Evolutionary conservation across 2,329 filamentous ascomycete genomes (phyloP).

Genomic region (Phyllosticta ampelicida): DNA sequence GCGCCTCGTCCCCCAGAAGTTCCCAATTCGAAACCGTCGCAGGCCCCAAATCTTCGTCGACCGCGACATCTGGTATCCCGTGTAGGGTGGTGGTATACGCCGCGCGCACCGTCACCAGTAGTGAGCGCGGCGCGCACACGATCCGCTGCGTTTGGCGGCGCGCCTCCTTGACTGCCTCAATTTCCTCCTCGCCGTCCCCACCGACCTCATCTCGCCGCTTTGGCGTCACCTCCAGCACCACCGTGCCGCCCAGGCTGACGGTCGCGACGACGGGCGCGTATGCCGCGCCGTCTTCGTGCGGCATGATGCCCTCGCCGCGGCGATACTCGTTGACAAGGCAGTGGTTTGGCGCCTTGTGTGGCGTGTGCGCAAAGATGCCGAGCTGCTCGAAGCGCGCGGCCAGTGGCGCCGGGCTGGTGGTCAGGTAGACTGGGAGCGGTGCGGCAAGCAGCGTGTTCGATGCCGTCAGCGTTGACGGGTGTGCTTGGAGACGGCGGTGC

Average conservation of each 20-base stretch:
- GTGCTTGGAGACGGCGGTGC: slow-evolving; percentile 83
- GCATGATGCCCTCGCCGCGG: slow-evolving; percentile 87
- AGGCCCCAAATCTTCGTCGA: slow-evolving; percentile 54
- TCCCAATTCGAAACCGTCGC: slow-evolving; percentile 58
- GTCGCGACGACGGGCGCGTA: slow-evolving; percentile 87
- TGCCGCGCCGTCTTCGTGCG: slow-evolving; percentile 83
- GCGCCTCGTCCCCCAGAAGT: slow-evolving; percentile 43
- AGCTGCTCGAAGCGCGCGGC: slow-evolving; percentile 44
- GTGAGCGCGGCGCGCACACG: slow-evolving; percentile 71
- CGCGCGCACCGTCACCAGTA: slow-evolving; percentile 59
- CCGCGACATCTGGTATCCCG: slow-evolving; percentile 55
- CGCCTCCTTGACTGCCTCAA: too few species aligned
- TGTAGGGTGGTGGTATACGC: slow-evolving; percentile 65
- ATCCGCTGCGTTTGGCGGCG: slow-evolving; percentile 42
- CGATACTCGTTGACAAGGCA: slow-evolving; percentile 89
- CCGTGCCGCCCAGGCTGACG: slow-evolving; percentile 66
- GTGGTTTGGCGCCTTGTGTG: slow-evolving; percentile 73
- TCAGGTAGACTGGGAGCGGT: slow-evolving; percentile 65
- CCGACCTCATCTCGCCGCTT: slow-evolving; percentile 32
- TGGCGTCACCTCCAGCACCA: slow-evolving; percentile 65
- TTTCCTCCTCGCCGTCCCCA: slow-evolving; percentile 19
- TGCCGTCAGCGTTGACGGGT: slow-evolving; percentile 72
- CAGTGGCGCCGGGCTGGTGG: slow-evolving; percentile 44
- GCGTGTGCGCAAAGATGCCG: slow-evolving; percentile 44
- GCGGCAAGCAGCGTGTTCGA: slow-evolving; percentile 63